phyloP scores from a whole-genome alignment of 2,329 filamentous ascomycete genomes.

The Zymoseptoria brevis region DNA sequence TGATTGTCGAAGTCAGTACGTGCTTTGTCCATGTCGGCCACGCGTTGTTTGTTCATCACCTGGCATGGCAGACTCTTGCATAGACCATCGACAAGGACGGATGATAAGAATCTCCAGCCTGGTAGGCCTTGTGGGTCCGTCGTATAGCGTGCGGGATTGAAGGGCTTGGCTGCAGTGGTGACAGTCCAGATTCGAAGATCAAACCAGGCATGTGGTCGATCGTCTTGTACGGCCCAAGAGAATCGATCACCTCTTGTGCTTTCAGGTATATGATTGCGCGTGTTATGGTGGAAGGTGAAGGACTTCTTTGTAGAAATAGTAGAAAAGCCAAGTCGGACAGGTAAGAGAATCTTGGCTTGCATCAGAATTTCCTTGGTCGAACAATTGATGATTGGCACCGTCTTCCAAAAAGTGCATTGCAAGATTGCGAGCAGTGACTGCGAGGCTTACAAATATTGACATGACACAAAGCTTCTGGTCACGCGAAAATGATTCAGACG shows the following conservation, averaged over 20 bases:
- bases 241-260: not conserved
- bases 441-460: not conserved
- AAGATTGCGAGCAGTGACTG: not conserved
- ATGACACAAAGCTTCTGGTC: not conserved
- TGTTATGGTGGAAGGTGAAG: not conserved
- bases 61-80: not conserved
- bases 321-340: not conserved
- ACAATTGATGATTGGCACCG: not conserved
- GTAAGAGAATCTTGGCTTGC: not conserved
- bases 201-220: not conserved
- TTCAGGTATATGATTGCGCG: not conserved
- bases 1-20: not conserved
- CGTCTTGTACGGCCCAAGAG: not conserved
- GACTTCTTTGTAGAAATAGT: not conserved
- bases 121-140: not conserved
- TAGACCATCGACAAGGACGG: not conserved
- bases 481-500: not conserved
- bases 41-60: not conserved
- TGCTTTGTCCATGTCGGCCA: not conserved
- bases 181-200: not conserved
- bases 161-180: not conserved
- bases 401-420: not conserved
- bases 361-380: not conserved
- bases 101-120: not conserved
- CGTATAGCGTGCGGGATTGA: not conserved